Evolutionary conservation across 2,329 filamentous ascomycete genomes (phyloP).

Genomic region (Aspergillus sp.): DNA sequence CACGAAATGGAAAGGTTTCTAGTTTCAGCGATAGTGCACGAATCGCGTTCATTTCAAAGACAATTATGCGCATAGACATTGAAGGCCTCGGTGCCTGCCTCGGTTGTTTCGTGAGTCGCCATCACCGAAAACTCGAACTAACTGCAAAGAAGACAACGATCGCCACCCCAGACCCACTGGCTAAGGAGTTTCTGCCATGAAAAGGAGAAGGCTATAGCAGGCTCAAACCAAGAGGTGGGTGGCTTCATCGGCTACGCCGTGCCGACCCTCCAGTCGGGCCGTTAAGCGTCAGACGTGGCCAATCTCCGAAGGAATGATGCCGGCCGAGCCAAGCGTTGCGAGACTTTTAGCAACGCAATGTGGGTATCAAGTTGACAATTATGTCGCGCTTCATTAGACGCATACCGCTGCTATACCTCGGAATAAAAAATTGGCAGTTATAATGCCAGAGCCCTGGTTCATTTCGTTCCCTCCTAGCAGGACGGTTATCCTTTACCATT

Average conservation of each 20-base stretch:
- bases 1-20: background rate
- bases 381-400: slow-evolving; percentile 5
- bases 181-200: background rate
- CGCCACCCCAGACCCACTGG: background rate
- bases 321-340: background rate
- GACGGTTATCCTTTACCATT: background rate
- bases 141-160: background rate
- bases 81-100: background rate
- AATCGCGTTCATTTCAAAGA: background rate
- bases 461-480: background rate
- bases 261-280: background rate
- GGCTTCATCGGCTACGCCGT: background rate
- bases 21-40: background rate
- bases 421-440: background rate
- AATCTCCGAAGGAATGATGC: slow-evolving; percentile 2
- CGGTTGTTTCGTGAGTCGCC: background rate
- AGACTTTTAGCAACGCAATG: slow-evolving; percentile 2
- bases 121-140: background rate
- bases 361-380: slow-evolving; percentile 5
- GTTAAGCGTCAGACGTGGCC: background rate
- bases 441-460: background rate
- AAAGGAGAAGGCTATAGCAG: background rate
- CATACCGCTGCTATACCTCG: background rate
- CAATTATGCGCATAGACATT: background rate
- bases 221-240: background rate